A percentile compares a stretch with the other conserved stretches of the same genome.
Conservation (phyloP, 768 basidiomycete genomes). For the Pilatotrama ljubarskyi region DNA sequence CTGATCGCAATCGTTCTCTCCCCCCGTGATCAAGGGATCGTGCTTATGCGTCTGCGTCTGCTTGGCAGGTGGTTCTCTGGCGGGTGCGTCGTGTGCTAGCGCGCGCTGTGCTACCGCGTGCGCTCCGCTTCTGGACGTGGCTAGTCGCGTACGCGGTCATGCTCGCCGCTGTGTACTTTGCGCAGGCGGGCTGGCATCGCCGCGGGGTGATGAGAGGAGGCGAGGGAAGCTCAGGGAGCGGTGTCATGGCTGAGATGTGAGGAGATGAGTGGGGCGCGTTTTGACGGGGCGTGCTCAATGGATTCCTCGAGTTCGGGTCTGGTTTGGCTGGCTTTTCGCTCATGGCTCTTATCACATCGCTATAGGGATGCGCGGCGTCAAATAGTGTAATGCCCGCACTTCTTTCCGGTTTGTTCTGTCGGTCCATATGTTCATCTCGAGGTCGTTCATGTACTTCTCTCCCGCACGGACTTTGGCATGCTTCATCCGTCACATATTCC, state of each 20-base stretch:
- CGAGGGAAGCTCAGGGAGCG: not conserved
- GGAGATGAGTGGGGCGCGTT: not conserved
- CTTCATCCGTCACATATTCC: too few species aligned
- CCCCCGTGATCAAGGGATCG: slow-evolving; percentile 22
- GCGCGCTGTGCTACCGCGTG: slow-evolving; percentile 1
- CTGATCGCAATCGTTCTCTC: slow-evolving; percentile 10
- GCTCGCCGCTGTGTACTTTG: slow-evolving; percentile 14
- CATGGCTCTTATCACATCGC: too few species aligned
- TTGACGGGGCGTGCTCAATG: not conserved
- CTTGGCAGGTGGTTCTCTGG: slow-evolving; percentile 71
- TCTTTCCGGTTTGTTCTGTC: too few species aligned
- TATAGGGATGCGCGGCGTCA: too few species aligned
- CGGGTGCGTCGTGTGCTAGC: slow-evolving; percentile 60
- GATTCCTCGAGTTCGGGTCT: not conserved
- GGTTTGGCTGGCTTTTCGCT: too few species aligned
- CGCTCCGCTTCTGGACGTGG: slow-evolving; percentile 11
- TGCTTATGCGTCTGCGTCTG: slow-evolving; percentile 25
- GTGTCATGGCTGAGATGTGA: not conserved
- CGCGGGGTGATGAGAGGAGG: not conserved
- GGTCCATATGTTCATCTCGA: too few species aligned
- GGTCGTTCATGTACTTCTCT: too few species aligned
- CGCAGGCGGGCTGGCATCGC: slow-evolving; percentile 7
- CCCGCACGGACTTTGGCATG: too few species aligned
- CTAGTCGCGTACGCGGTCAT: slow-evolving; percentile 18
- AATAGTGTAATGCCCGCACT: too few species aligned